Percentiles rank a stretch among this genome's conserved stretches.
phyloP scores from a whole-genome alignment of 345 rosid species.

The Moricandia arvensis region DNA sequence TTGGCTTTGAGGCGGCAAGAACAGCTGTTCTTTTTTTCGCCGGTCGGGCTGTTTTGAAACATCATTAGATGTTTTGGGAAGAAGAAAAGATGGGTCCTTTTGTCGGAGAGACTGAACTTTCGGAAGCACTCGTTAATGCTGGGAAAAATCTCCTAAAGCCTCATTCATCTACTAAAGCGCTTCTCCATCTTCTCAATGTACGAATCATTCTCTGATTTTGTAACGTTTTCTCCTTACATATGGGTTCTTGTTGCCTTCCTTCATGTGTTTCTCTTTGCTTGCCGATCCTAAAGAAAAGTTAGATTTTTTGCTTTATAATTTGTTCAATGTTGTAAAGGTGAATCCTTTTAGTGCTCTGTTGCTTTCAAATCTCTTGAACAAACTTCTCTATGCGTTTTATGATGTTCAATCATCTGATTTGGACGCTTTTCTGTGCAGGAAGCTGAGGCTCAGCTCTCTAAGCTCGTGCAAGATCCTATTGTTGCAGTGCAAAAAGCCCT shows the following conservation, averaged over 20 bases:
- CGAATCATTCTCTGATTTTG: not conserved
- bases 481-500: constrained; percentile 50
- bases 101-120: constrained; percentile 35
- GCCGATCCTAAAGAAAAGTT: not conserved
- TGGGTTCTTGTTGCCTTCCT: too few relatives aligned
- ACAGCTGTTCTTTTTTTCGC: not conserved
- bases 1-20: constrained; percentile 14
- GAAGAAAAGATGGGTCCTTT: constrained; percentile 47
- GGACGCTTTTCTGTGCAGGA: constrained; percentile 37
- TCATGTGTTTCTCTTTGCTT: constrained; percentile 9
- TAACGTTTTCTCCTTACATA: too few relatives aligned
- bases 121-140: constrained; percentile 52
- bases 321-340: constrained; percentile 13
- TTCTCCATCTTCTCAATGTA: constrained; percentile 62
- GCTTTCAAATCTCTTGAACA: not conserved
- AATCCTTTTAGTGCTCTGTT: not conserved
- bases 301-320: not conserved
- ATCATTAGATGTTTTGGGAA: not conserved
- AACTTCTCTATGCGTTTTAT: constrained; percentile 1
- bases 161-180: constrained; percentile 48
- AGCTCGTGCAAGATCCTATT: constrained; percentile 63
- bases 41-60: not conserved
- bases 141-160: constrained; percentile 55
- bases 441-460: constrained; percentile 53
- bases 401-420: constrained; percentile 15